Percentiles rank a stretch among this genome's conserved stretches.
Evolutionary conservation across 768 basidiomycete species (phyloP).

Genomic region (Glaciozyma antarctica): DNA sequence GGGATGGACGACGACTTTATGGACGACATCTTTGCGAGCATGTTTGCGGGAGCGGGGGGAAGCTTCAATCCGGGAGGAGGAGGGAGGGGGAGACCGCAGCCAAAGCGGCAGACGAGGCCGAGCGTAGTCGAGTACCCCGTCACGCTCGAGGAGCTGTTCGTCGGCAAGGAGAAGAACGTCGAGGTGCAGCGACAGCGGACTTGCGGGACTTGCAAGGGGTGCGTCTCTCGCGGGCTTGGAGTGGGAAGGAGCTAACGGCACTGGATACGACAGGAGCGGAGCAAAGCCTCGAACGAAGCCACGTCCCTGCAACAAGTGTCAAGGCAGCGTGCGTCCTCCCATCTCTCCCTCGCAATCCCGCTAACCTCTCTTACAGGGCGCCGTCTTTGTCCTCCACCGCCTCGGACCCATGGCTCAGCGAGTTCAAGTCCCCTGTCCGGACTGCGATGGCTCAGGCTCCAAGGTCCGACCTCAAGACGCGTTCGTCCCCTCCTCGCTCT

Average conservation of each 20-base stretch:
- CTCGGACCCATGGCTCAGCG: slow-evolving; percentile 13
- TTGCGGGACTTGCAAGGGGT: slow-evolving; percentile 76
- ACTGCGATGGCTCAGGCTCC: slow-evolving; percentile 54
- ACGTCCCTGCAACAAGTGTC: slow-evolving; percentile 67
- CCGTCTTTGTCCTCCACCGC: slow-evolving; percentile 8
- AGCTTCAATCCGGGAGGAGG: slow-evolving; percentile 23
- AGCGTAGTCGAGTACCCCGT: slow-evolving; percentile 61
- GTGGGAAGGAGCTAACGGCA: neutral
- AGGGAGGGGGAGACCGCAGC: slow-evolving; percentile 37
- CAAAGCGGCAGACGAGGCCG: slow-evolving; percentile 41
- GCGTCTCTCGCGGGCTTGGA: slow-evolving; percentile 26
- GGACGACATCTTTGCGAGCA: slow-evolving; percentile 61
- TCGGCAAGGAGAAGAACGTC: slow-evolving; percentile 78
- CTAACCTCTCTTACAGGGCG: neutral
- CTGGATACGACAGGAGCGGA: slow-evolving; percentile 54
- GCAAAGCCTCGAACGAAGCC: slow-evolving; percentile 75
- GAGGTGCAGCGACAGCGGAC: slow-evolving; percentile 76
- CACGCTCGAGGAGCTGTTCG: slow-evolving; percentile 83
- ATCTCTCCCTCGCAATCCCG: neutral
- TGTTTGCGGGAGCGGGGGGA: slow-evolving; percentile 16
- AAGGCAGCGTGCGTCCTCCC: slow-evolving; percentile 56
- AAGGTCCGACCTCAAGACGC: slow-evolving; percentile 74
- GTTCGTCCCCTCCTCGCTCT: slow-evolving; percentile 42
- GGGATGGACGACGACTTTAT: slow-evolving; percentile 49
- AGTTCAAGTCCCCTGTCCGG: slow-evolving; percentile 47